phyloP scores from a whole-genome alignment of 2,329 filamentous ascomycete species.

The Huntiella savannae region DNA sequence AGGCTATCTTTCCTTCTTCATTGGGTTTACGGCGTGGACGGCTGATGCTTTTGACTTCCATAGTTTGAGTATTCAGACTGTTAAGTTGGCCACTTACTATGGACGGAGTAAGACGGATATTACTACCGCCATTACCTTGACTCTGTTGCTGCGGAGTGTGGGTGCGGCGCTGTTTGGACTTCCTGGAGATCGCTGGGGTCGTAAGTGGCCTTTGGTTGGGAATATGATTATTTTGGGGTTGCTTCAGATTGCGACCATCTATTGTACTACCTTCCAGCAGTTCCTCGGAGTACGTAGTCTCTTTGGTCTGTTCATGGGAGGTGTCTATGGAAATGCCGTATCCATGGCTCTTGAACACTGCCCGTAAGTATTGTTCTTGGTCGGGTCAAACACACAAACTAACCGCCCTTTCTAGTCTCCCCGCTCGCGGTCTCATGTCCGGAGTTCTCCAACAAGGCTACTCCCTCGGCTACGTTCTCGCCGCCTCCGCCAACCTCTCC shows the following conservation, averaged over 20 bases:
- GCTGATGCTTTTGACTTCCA: conserved; percentile 76
- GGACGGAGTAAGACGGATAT: conserved; percentile 41
- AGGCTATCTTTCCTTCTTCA: conserved; percentile 59
- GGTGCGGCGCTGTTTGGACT: conserved; percentile 62
- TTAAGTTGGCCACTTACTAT: conserved; percentile 41
- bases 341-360: conserved; percentile 63
- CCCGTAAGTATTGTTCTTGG: conserved; percentile 32
- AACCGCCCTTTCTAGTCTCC: conserved; percentile 23
- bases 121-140: conserved; percentile 56
- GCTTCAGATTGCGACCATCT: conserved; percentile 58
- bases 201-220: conserved; percentile 67
- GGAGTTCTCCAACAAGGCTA: conserved; percentile 67
- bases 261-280: conserved; percentile 48
- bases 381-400: conserved; percentile 4
- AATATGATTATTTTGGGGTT: conserved; percentile 57
- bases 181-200: conserved; percentile 58
- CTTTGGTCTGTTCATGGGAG: conserved; percentile 70
- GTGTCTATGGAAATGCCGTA: conserved; percentile 59
- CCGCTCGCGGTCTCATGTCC: conserved; percentile 53
- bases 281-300: conserved; percentile 55
- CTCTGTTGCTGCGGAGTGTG: conserved; percentile 52
- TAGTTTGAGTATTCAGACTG: conserved; percentile 59
- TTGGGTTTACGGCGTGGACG: conserved; percentile 58
- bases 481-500: conserved; percentile 55
- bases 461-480: conserved; percentile 61